phyloP scores from a whole-genome alignment of 176 grass and related monocot species.

The Puccinellia tenuiflora region DNA sequence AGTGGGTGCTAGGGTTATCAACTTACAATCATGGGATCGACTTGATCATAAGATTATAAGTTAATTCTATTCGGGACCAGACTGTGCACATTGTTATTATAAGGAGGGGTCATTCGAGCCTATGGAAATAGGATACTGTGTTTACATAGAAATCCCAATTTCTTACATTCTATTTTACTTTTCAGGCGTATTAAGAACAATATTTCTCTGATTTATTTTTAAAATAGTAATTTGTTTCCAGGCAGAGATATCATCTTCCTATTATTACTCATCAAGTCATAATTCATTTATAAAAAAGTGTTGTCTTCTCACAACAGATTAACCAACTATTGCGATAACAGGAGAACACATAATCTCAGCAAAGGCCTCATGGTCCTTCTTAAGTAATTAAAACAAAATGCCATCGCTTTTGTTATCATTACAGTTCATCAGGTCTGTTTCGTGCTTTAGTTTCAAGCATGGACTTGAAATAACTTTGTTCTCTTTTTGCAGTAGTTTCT shows the following conservation, averaged over 20 bases:
- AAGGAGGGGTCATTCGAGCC: background rate
- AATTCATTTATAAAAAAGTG: background rate
- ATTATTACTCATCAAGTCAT: background rate
- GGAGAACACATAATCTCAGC: background rate
- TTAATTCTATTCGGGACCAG: background rate
- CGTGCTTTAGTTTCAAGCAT: background rate
- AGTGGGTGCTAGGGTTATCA: background rate
- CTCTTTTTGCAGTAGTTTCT: background rate
- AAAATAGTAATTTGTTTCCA: background rate
- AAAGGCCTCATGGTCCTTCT: background rate
- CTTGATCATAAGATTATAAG: background rate
- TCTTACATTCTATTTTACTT: background rate
- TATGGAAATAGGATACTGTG: background rate
- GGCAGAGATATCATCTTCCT: background rate
- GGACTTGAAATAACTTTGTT: background rate
- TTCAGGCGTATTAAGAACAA: background rate
- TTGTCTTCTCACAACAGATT: too few species aligned
- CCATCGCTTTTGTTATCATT: background rate
- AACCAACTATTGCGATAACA: too few species aligned
- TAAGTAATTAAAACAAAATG: background rate
- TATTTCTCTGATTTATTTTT: background rate
- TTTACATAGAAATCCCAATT: background rate
- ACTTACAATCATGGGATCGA: background rate
- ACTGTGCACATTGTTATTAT: background rate
- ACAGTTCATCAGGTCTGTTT: background rate